Evolutionary conservation across 225 moss, liverwort and hornwort species (phyloP).

Genomic region (Antitrichia curtipendula): DNA sequence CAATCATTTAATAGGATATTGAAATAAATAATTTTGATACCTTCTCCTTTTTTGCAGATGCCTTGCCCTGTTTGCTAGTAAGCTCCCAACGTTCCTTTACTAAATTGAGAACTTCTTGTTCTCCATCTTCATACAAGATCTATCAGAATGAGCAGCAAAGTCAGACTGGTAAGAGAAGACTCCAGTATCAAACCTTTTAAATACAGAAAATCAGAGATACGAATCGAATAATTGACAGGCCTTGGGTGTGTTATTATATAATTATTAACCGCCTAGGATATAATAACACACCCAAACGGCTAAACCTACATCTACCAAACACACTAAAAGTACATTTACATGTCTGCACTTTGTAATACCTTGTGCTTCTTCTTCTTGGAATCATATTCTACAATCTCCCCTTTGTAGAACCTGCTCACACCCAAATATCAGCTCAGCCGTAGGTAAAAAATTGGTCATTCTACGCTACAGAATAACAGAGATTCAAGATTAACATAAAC

Average conservation of each 20-base stretch:
- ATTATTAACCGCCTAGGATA: too few relatives aligned
- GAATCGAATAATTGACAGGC: neutral
- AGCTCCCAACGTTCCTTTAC: slow-evolving; percentile 62
- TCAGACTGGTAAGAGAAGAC: neutral
- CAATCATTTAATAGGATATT: neutral
- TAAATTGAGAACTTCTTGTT: slow-evolving; percentile 59
- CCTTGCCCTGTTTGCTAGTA: slow-evolving; percentile 25
- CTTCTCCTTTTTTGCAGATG: slow-evolving; percentile 33
- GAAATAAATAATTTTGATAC: neutral
- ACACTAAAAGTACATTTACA: neutral
- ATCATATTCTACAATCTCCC: slow-evolving; percentile 54
- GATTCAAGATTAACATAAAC: neutral
- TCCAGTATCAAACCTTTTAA: neutral
- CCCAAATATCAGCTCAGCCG: neutral
- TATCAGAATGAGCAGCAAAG: slow-evolving; percentile 3
- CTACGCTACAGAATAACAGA: neutral
- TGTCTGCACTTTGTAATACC: slow-evolving; percentile 12
- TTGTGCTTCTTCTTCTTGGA: slow-evolving; percentile 85
- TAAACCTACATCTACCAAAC: neutral
- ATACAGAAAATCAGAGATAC: neutral
- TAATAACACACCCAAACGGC: neutral
- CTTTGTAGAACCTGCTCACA: slow-evolving; percentile 73
- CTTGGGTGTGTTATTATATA: too few relatives aligned
- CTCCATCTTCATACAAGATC: slow-evolving; percentile 87
- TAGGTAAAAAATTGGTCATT: neutral